Percentiles rank a stretch among this genome's conserved stretches.
These are phyloP conservation scores for Fusarium austroafricanum DNA, from an alignment of 2,329 filamentous ascomycete species.

Conservation along the genomic window DNA sequence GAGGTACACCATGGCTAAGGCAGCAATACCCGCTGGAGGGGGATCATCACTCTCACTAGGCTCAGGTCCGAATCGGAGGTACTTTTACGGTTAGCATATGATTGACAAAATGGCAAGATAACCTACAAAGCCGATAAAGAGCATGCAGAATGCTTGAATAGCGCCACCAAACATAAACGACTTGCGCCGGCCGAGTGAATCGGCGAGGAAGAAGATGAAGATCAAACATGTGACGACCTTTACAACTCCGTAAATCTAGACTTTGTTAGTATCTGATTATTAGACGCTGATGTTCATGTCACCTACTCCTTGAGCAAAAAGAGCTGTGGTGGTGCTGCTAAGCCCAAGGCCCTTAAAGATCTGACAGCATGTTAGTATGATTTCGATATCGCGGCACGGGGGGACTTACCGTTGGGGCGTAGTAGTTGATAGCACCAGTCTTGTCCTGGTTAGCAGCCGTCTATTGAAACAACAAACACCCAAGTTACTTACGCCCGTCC, in stretches of 20 bases:
- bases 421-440: conserved; percentile 63
- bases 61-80: conserved; percentile 61
- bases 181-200: conserved; percentile 70
- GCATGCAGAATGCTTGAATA: conserved; percentile 58
- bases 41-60: conserved; percentile 50
- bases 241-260: conserved; percentile 67
- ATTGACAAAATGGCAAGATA: not conserved
- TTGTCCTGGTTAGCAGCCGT: not conserved
- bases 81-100: conserved; percentile 44
- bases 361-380: not conserved
- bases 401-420: conserved; percentile 59
- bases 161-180: conserved; percentile 45
- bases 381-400: fast-evolving
- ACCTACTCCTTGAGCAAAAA: conserved; percentile 73
- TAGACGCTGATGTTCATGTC: fast-evolving
- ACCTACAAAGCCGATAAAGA: conserved; percentile 66
- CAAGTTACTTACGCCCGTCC: conserved; percentile 42
- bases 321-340: conserved; percentile 60
- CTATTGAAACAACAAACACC: not conserved
- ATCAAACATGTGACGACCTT: conserved; percentile 71
- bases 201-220: conserved; percentile 72
- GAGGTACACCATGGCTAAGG: conserved; percentile 70
- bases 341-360: conserved; percentile 72
- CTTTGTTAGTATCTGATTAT: not conserved
- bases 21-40: conserved; percentile 61